phyloP scores from a whole-genome alignment of 257 asterid species.

The Nicotiana tabacum region DNA sequence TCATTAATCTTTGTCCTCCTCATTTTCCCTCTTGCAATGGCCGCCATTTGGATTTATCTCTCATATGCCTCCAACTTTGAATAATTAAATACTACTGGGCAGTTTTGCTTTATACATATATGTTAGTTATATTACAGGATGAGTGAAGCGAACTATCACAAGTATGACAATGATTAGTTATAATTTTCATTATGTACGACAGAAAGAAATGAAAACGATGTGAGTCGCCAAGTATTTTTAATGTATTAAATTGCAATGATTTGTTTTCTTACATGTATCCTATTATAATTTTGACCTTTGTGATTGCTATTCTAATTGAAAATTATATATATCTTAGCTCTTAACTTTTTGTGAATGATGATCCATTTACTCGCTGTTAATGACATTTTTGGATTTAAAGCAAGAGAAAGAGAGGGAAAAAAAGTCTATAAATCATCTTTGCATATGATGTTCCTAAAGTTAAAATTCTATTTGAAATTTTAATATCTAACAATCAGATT shows the following conservation, averaged over 20 bases:
- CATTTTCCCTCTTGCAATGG: conserved; percentile 36
- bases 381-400: not conserved
- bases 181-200: no score
- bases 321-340: not conserved
- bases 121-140: no score
- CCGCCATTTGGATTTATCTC: conserved; percentile 32
- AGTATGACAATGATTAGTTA: no score
- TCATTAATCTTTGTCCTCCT: conserved; percentile 9
- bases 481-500: no score
- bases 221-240: no score
- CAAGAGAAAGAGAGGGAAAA: no score
- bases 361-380: not conserved
- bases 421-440: no score
- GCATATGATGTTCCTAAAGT: no score
- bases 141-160: no score
- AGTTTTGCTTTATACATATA: not conserved
- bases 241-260: no score
- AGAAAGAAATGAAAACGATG: no score
- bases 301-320: not conserved
- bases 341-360: not conserved
- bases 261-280: not conserved
- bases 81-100: not conserved
- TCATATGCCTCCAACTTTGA: conserved; percentile 25
- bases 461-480: no score
- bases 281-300: not conserved